Evolutionary conservation across 2,329 filamentous ascomycete genomes (phyloP), one percentile per base, ranked within the genome.

Genomic region (Calonectria crousiana): DNA sequence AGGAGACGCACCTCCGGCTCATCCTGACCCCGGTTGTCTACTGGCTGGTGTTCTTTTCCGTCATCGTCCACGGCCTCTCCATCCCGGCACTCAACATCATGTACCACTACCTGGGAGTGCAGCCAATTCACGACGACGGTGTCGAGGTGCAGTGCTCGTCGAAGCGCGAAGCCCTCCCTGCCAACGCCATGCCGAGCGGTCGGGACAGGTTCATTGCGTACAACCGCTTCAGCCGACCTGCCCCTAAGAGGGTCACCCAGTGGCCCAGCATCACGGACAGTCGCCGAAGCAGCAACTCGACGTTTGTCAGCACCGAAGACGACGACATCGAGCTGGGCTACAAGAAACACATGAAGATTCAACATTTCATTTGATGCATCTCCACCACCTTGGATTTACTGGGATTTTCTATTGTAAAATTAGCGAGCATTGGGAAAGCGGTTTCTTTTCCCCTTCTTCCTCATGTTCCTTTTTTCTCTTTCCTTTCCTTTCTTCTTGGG

Each of bases 11-110:
- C 47, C 77, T 87, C 14, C 73, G 86, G 20, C 82, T 83, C 14
- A 83, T 83, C 16, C 82, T 87, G 18, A 75, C 77, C 1, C 85
- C 85, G 67, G 83, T 85, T 20, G 85, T 87, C 9, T 87, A 86
- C 78, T 87, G 82, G 68, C 79, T 85, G 2, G 83, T 84, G 0
- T 72, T 85, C 3, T 79, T 80, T n/a, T 74, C 69, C 20, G 75
- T 79, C 30, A 38, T 76, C 41, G 71, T 77, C 44, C 76, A 78
- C 52, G 74, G 88, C 5, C 81, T 90, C 0, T 88, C 87, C 0
- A 89, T 89, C 44, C 87, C 88, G 0, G 80, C 82, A 0, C 69
- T 79, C 20, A 72, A 76, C 1, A 30, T 74, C 3, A 11, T 75
- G 16, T 79, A 79, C 14, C 41, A 47, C 5, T 69, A 58, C 3